Conservation (phyloP, 2,329 filamentous ascomycete genomes). For the Trichothecium sympodiale region DNA sequence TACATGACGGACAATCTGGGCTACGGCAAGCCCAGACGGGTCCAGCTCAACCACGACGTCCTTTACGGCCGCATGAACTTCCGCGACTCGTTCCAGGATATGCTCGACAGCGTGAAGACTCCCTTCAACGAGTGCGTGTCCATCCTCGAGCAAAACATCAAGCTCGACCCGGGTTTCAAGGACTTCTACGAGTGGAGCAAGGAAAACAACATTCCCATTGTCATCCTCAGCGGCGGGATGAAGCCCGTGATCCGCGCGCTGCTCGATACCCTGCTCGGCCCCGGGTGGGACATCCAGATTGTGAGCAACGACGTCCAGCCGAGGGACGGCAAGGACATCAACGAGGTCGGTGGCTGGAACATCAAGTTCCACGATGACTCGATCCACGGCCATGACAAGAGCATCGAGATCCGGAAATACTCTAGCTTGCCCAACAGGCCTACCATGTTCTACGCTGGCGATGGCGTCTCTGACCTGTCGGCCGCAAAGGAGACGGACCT, state of each 20-base stretch:
- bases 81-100: constrained; percentile 77
- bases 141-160: constrained; percentile 69
- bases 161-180: constrained; percentile 78
- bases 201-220: constrained; percentile 76
- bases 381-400: constrained; percentile 95
- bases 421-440: constrained; percentile 65
- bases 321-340: constrained; percentile 56
- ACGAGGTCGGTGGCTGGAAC: constrained; percentile 74
- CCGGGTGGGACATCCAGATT: constrained; percentile 73
- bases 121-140: constrained; percentile 77
- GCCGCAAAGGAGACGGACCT: constrained; percentile 88
- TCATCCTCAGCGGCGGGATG: constrained; percentile 90
- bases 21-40: constrained; percentile 62
- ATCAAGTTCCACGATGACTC: constrained; percentile 44
- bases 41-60: constrained; percentile 64
- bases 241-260: constrained; percentile 78
- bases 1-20: constrained; percentile 85
- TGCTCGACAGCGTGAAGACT: constrained; percentile 77
- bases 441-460: constrained; percentile 86
- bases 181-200: constrained; percentile 79
- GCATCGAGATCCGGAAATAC: constrained; percentile 80
- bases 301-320: constrained; percentile 73
- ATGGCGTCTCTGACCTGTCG: constrained; percentile 85
- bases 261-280: constrained; percentile 68
- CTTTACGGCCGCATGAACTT: constrained; percentile 62